Percentiles rank a stretch among this genome's conserved stretches.
phyloP scores from a whole-genome alignment of 371 early-diverging fungal species.

The Apophysomyces ossiformis region DNA sequence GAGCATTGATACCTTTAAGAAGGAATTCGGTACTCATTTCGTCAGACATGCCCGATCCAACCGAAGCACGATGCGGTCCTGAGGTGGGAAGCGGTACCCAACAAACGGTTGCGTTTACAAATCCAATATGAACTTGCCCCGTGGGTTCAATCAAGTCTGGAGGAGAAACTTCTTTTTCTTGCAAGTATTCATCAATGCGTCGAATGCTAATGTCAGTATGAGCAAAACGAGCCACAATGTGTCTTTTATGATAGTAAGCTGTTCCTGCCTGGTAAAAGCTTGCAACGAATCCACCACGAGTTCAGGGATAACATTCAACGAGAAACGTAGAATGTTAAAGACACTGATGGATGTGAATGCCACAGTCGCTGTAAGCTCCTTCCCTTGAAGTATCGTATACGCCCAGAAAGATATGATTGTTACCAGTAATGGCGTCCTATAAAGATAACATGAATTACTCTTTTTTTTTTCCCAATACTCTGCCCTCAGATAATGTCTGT shows the following conservation, averaged over 20 bases:
- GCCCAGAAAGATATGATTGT: constrained; percentile 56
- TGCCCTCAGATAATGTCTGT: neutral
- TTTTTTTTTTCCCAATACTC: neutral
- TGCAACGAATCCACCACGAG: constrained; percentile 39
- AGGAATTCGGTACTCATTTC: constrained; percentile 42
- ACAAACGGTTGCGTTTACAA: constrained; percentile 52
- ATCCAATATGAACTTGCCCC: constrained; percentile 51
- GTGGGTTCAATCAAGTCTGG: constrained; percentile 38
- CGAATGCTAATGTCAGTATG: constrained; percentile 13
- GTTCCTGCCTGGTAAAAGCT: constrained; percentile 25
- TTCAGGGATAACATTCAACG: constrained; percentile 60
- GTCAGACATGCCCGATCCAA: constrained; percentile 2
- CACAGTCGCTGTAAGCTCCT: constrained; percentile 57
- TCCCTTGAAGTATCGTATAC: constrained; percentile 60
- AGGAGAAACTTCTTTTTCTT: constrained; percentile 57
- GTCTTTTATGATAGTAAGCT: neutral
- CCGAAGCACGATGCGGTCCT: constrained; percentile 24
- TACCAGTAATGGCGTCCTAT: constrained; percentile 55
- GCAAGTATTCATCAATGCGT: constrained; percentile 68
- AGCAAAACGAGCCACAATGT: too few relatives aligned
- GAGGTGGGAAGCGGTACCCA: constrained; percentile 22
- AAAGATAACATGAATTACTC: neutral
- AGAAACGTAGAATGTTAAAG: constrained; percentile 55
- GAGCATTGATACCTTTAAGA: constrained; percentile 45
- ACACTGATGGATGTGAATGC: constrained; percentile 64